These are phyloP conservation scores for Tribonema minus DNA, from an alignment of 108 stramenopile genomes.

Conservation along the genomic window DNA sequence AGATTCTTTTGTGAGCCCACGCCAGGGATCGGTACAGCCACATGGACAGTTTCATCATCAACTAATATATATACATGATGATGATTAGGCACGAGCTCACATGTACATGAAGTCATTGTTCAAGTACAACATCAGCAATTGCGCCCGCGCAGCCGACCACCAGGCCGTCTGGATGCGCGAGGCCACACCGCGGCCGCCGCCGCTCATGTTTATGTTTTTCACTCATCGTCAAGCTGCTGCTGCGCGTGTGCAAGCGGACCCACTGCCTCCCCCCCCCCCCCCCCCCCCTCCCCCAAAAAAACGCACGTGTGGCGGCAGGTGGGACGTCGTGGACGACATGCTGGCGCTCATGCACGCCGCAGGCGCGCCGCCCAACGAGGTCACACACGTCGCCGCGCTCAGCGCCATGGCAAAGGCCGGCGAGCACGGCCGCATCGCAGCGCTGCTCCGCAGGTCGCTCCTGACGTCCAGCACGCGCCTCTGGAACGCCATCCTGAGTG, in stretches of 20 bases:
- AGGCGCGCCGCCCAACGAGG: background rate
- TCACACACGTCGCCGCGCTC: background rate
- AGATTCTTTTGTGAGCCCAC: no score
- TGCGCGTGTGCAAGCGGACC: no score
- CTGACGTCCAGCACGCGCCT: background rate
- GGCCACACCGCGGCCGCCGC: background rate
- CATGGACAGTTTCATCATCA: no score
- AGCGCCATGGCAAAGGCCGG: background rate
- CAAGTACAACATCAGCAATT: no score
- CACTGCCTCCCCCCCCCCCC: background rate
- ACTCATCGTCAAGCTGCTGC: background rate
- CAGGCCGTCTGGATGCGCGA: background rate
- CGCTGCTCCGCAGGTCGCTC: background rate
- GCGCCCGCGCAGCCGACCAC: background rate
- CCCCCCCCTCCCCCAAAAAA: background rate
- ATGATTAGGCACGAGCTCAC: no score
- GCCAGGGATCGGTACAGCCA: no score
- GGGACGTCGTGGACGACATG: background rate
- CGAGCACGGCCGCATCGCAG: background rate
- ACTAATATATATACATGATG: no score
- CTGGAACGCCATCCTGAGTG: background rate
- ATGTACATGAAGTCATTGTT: no score
- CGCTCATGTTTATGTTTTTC: background rate
- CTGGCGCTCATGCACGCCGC: background rate
- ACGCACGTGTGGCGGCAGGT: background rate